Evolutionary conservation across 2,329 filamentous ascomycete genomes (phyloP), one percentile per base, ranked within the genome.

Genomic region (Claviceps pazoutovae): DNA sequence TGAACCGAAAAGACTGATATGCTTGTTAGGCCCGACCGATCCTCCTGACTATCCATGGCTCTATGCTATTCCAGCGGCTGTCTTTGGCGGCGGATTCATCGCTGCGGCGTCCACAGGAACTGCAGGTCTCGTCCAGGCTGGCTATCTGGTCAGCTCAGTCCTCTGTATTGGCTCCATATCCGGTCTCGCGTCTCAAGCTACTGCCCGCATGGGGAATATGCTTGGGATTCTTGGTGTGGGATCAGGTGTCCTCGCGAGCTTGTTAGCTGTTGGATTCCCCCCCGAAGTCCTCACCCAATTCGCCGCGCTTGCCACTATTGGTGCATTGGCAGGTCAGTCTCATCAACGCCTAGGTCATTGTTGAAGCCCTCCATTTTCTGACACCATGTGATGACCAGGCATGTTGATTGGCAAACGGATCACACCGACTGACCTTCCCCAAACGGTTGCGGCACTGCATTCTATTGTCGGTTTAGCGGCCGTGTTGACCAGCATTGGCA

Each of bases 391-490:
- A n/a, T 42, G 9, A 21, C 56, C 62, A 62, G 83, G 86, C 36
- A 76, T 87, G 48, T 63, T 89, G 23, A 91, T 95, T 56, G 89
- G 88, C 44, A 84, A 88, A 59, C 80, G 88, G 13, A 95, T 95
- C 57, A 94, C 88, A 0, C 86, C 89, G 0, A 95, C 88, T 0
- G 86, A 88, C 51, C 78, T 95, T 2, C 89, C 89, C 0, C 88
- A 95, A 64, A 95, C 88, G 0, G 88, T 95, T 2, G 89, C 88
- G 19, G 88, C 88, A 0, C 72, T 95, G 34, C 89, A 95, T 68
- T 94, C 88, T 0, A 88, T 95, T 7, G 89, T 95, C 36, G 89
- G 89, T 65, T 75, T 95, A 1, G 88, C 88, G 11, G 89, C 89
- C 9, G 88, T 95, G 0, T 66, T 95, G 59, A 95, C 89, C 1